Evolutionary conservation across 352 stramenopile species (phyloP).

Genomic region (Aphanomyces cochlioides): DNA sequence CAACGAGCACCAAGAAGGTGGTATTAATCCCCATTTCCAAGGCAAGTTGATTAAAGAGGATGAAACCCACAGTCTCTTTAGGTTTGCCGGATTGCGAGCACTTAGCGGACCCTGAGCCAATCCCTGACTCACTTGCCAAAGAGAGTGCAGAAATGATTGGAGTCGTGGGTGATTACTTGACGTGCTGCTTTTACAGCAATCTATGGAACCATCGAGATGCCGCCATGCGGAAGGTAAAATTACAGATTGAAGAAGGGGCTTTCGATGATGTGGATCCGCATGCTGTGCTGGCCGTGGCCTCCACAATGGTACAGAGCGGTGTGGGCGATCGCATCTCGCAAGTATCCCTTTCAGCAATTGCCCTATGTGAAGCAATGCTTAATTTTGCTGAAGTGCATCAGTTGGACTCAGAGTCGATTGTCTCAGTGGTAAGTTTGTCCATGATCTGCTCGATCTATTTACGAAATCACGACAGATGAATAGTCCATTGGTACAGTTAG

Average conservation of each 20-base stretch:
- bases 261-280: conserved; percentile 39
- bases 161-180: conserved; percentile 73
- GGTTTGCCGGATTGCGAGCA: conserved; percentile 61
- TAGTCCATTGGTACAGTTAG: conserved; percentile 71
- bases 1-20: conserved; percentile 29
- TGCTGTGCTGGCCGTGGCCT: conserved; percentile 54
- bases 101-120: conserved; percentile 65
- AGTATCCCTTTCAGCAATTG: conserved; percentile 69
- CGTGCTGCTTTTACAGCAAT: conserved; percentile 82
- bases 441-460: background rate
- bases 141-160: conserved; percentile 72
- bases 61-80: background rate
- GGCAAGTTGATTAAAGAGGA: conserved; percentile 25
- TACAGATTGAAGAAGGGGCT: conserved; percentile 58
- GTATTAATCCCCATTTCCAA: conserved; percentile 50
- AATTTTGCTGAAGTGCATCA: conserved; percentile 35
- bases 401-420: background rate
- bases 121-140: conserved; percentile 60
- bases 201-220: conserved; percentile 82
- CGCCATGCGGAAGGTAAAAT: conserved; percentile 78
- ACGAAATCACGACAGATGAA: conserved; percentile 42
- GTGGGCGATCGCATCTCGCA: conserved; percentile 69
- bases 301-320: conserved; percentile 65
- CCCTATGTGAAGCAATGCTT: conserved; percentile 58
- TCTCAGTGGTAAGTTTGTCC: conserved; percentile 4